Base-by-base conservation (phyloP, 306 rosid species). In the Cajanus cajan region DNA sequence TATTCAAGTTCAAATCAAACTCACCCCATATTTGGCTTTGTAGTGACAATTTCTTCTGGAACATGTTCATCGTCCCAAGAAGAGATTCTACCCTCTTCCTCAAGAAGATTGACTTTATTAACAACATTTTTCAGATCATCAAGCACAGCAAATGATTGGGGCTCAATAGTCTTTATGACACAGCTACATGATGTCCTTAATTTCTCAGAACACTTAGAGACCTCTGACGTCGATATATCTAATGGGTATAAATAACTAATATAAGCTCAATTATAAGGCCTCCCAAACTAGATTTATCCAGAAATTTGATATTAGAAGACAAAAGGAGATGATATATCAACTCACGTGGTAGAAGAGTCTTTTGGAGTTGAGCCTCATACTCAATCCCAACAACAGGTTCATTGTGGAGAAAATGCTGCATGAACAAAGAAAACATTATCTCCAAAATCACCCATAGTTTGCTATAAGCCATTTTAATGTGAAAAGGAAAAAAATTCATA, bases 311-410 rank as follows among this genome's bases (percentile, higher is more conserved):
- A 68, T 71, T 16, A 45, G 11, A 62, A 54, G 51, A 75, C 31
- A 75, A 48, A 82, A 63, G 52, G 33, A 67, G 14, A 52, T 19
- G 73, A 74, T 73, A 58, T 50, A 28, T 79, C 43, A 22, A 90
- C 98, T 91, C 84, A 95, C 98, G 73, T 72, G 97, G 97, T 78
- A 95, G 84, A 92, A 95, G 97, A 74, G 95, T 87, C 84, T 94
- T 94, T 75, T 94, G 98, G 77, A 94, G 97, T 79, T 94, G 97
- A 82, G 97, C 98, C 89, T 94, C 98, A 70, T 87, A 94, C 79
- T 94, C 97, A 25, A 94, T 86, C 75, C 98, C 98, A 77, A 92
- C 86, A 62, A 92, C 92, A 82, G 98, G 98, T 58, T 92, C 97
- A 24, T 86, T 80, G 44, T 88, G 89, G 59, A 94, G 97, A 91